A percentile compares a stretch with the other conserved stretches of the same genome.
Conservation (phyloP, 2,329 filamentous ascomycete genomes). For the Botryotinia narcissicola region DNA sequence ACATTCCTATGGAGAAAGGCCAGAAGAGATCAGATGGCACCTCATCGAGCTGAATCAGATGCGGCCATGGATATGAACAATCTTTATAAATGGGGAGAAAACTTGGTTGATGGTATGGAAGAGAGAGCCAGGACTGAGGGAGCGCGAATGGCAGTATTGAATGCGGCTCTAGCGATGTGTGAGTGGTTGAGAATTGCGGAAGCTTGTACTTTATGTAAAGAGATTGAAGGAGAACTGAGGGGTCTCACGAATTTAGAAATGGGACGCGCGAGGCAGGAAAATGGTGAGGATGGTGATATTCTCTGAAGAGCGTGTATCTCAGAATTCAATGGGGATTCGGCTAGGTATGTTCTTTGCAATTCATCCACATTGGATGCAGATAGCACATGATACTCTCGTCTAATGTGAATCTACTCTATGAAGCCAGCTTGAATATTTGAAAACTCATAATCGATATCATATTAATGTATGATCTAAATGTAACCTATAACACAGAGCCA, state of each 20-base stretch:
- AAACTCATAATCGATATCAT: not conserved
- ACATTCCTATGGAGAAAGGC: constrained; percentile 31
- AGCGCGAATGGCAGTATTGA: constrained; percentile 13
- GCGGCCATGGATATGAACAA: constrained; percentile 26
- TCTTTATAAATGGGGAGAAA: constrained; percentile 29
- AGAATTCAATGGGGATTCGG: no score
- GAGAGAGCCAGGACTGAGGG: constrained; percentile 4
- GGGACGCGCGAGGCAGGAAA: not conserved
- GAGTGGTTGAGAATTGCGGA: constrained; percentile 23
- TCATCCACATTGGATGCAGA: not conserved
- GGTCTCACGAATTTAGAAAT: constrained; percentile 10
- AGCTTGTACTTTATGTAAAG: constrained; percentile 22
- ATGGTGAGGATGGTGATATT: not conserved
- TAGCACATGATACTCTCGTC: not conserved
- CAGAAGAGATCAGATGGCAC: constrained; percentile 26
- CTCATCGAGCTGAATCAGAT: constrained; percentile 26
- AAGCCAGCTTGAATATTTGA: not conserved
- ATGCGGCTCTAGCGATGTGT: constrained; percentile 25
- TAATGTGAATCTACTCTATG: not conserved
- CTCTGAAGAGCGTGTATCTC: not conserved
- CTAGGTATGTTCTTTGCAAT: not conserved
- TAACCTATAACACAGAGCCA: no score
- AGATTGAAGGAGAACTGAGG: constrained; percentile 22
- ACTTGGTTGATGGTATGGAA: constrained; percentile 23
- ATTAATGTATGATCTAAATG: not conserved